Conservation (phyloP, 2,329 filamentous ascomycete species). For the Xylaria multiplex region DNA sequence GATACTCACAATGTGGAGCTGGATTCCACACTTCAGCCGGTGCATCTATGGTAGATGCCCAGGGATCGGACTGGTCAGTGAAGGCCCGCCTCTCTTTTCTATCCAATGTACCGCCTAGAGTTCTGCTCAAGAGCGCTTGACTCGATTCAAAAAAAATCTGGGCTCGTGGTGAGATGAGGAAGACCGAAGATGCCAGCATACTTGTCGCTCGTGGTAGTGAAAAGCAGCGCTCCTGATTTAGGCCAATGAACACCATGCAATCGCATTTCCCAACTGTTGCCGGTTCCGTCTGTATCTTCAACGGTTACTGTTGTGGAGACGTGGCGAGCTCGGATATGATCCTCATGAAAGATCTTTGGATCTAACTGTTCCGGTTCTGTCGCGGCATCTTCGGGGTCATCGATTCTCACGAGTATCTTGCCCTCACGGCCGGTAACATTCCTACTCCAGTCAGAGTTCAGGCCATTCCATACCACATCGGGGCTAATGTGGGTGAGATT, state of each 20-base stretch:
- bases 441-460: slow-evolving; percentile 72
- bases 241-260: slow-evolving; percentile 89
- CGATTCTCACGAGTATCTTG: slow-evolving; percentile 74
- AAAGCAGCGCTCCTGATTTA: slow-evolving; percentile 78
- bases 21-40: slow-evolving; percentile 67
- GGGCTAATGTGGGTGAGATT: slow-evolving; percentile 75
- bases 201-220: slow-evolving; percentile 93
- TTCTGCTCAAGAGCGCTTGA: slow-evolving; percentile 75
- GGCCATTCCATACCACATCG: slow-evolving; percentile 70
- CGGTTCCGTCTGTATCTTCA: slow-evolving; percentile 74
- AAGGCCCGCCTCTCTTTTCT: slow-evolving; percentile 67
- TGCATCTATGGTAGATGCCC: slow-evolving; percentile 75
- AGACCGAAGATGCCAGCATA: slow-evolving; percentile 91
- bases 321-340: slow-evolving; percentile 70
- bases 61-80: slow-evolving; percentile 73
- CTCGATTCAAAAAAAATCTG: slow-evolving; percentile 68
- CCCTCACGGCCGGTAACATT: slow-evolving; percentile 82
- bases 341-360: slow-evolving; percentile 49
- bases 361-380: slow-evolving; percentile 56
- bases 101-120: slow-evolving; percentile 73
- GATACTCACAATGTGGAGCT: slow-evolving; percentile 84
- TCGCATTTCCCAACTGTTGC: slow-evolving; percentile 81
- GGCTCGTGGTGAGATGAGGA: slow-evolving; percentile 78
- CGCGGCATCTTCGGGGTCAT: slow-evolving; percentile 60
- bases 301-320: slow-evolving; percentile 76